These are phyloP conservation scores for Syzygium oleosum DNA, from an alignment of 345 rosid species.

Conservation along the genomic window DNA sequence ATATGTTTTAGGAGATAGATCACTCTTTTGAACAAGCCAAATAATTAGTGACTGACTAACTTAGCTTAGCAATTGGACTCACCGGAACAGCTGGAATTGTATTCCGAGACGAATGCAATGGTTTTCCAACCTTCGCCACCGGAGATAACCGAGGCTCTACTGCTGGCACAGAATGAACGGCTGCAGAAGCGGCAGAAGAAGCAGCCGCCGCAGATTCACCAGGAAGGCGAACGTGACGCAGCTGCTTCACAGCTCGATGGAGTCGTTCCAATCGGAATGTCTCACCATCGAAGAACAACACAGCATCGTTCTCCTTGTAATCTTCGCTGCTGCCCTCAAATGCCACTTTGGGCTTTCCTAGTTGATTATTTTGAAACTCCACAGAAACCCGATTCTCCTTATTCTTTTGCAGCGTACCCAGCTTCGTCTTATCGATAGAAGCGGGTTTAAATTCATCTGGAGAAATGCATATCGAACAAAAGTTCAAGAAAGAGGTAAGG, in stretches of 20 bases:
- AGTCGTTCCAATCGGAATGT: conserved; percentile 65
- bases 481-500: not conserved
- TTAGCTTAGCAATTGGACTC: conserved; percentile 5
- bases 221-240: conserved; percentile 51
- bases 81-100: conserved; percentile 44
- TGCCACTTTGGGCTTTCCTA: conserved; percentile 67
- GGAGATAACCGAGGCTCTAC: conserved; percentile 50
- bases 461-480: not conserved
- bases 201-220: conserved; percentile 48
- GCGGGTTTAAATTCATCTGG: conserved; percentile 89
- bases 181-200: conserved; percentile 11
- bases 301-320: conserved; percentile 73
- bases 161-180: conserved; percentile 26
- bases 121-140: conserved; percentile 34
- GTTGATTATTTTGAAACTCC: conserved; percentile 79
- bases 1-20: not conserved
- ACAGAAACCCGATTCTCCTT: conserved; percentile 72
- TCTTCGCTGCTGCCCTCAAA: conserved; percentile 87
- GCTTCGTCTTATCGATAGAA: conserved; percentile 70
- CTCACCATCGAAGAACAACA: conserved; percentile 69
- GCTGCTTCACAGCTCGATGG: conserved; percentile 79
- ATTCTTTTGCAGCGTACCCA: conserved; percentile 59
- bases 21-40: not conserved
- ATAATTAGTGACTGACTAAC: not conserved
- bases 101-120: conserved; percentile 27